phyloP scores from a whole-genome alignment of 2,329 filamentous ascomycete species.

The Diplodia intermedia region DNA sequence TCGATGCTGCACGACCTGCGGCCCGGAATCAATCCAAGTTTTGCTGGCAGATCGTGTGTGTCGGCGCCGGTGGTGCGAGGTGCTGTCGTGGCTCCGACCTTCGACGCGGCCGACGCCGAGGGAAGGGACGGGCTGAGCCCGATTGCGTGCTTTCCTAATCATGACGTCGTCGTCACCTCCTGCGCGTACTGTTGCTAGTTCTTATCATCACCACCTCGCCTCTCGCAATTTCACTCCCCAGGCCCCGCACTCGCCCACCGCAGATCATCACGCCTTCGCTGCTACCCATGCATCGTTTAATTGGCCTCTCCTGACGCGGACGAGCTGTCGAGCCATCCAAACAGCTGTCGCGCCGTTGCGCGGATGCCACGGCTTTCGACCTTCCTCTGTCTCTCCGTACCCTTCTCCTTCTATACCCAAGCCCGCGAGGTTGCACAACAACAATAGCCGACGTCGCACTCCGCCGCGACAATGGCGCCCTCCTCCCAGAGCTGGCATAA shows the following conservation, averaged over 20 bases:
- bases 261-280: neutral
- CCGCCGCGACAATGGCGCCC: slow-evolving; percentile 5
- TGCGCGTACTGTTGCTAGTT: too few species aligned
- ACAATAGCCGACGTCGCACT: neutral
- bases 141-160: slow-evolving; percentile 19
- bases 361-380: neutral
- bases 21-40: neutral
- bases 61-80: neutral
- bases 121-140: neutral
- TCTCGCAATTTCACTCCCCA: slow-evolving; percentile 7
- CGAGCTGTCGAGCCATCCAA: neutral
- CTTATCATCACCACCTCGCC: neutral
- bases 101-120: neutral
- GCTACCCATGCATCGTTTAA: neutral
- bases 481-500: slow-evolving; percentile 6
- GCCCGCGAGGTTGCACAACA: neutral
- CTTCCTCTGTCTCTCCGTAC: neutral
- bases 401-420: neutral
- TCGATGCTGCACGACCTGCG: neutral
- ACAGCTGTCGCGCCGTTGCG: neutral
- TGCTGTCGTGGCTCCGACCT: neutral
- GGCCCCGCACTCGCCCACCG: neutral
- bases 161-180: slow-evolving; percentile 13
- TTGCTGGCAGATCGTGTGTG: neutral
- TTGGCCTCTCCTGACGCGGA: neutral